Conservation (phyloP, 2,329 filamentous ascomycete genomes). For the Scolecobasidium constrictum region DNA sequence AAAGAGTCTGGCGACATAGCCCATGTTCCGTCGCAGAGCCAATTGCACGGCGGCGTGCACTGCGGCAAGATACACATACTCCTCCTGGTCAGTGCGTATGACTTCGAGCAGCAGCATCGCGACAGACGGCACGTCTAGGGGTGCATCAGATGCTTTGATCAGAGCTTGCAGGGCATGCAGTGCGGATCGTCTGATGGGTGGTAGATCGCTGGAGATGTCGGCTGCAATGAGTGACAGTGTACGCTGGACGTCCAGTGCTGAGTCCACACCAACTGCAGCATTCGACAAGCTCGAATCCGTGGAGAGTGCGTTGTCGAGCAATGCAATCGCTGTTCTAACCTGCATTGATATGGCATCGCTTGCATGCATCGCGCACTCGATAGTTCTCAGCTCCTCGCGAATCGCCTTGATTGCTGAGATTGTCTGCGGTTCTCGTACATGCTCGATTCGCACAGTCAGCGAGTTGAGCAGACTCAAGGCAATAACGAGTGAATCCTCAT, state of each 20-base stretch:
- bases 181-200: slow-evolving; percentile 26
- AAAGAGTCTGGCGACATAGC: slow-evolving; percentile 47
- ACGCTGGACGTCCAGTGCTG: slow-evolving; percentile 17
- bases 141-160: slow-evolving; percentile 42
- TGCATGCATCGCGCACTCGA: no score
- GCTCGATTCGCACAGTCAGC: no score
- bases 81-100: slow-evolving; percentile 54
- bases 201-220: slow-evolving; percentile 22
- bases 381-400: no score
- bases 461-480: no score
- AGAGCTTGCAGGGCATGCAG: slow-evolving; percentile 29
- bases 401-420: no score
- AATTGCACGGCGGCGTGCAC: slow-evolving; percentile 55
- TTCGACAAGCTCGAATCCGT: slow-evolving; percentile 18
- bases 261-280: slow-evolving; percentile 13
- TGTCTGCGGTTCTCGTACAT: no score
- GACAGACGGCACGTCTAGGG: slow-evolving; percentile 56
- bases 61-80: slow-evolving; percentile 60
- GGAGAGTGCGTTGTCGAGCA: no score
- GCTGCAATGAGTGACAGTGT: slow-evolving; percentile 5
- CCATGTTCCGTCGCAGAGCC: slow-evolving; percentile 39
- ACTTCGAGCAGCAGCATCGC: slow-evolving; percentile 54
- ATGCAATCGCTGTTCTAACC: no score
- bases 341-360: no score
- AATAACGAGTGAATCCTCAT: no score